Conservation (phyloP, 371 early-diverging fungal genomes). For the Circinella umbellata region DNA sequence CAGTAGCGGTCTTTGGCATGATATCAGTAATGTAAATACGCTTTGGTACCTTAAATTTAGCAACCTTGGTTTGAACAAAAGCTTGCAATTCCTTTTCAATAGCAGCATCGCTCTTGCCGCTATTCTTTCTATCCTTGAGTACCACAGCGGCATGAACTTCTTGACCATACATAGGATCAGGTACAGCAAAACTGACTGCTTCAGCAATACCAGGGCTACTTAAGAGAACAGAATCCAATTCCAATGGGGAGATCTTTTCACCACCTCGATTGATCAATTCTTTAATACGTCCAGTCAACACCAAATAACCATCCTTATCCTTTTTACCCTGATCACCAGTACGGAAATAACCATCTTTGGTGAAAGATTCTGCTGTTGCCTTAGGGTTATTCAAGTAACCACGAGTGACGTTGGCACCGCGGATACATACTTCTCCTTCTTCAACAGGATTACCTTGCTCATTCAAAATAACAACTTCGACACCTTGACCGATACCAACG, state of each 20-base stretch:
- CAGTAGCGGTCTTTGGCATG: constrained; percentile 82
- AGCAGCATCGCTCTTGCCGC: constrained; percentile 19
- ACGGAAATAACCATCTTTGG: constrained; percentile 71
- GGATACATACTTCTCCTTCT: constrained; percentile 86
- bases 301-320: constrained; percentile 73
- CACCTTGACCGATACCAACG: constrained; percentile 85
- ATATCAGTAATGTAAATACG: constrained; percentile 70
- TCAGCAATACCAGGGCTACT: constrained; percentile 75
- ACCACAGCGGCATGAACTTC: constrained; percentile 85
- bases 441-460: constrained; percentile 59
- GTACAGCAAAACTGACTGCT: constrained; percentile 79
- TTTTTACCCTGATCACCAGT: constrained; percentile 84
- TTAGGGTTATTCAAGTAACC: constrained; percentile 83
- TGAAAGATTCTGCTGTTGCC: constrained; percentile 77
- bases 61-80: constrained; percentile 60
- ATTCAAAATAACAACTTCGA: constrained; percentile 77
- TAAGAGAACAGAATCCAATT: constrained; percentile 81
- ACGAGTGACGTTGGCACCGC: constrained; percentile 78
- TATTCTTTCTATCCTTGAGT: constrained; percentile 23
- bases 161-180: constrained; percentile 81
- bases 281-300: constrained; percentile 82
- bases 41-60: constrained; percentile 82
- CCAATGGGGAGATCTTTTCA: constrained; percentile 82
- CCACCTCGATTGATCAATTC: constrained; percentile 85
- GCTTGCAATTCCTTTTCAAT: constrained; percentile 50